phyloP scores from a whole-genome alignment of 2,329 filamentous ascomycete species.

The Fusarium ambrosium region DNA sequence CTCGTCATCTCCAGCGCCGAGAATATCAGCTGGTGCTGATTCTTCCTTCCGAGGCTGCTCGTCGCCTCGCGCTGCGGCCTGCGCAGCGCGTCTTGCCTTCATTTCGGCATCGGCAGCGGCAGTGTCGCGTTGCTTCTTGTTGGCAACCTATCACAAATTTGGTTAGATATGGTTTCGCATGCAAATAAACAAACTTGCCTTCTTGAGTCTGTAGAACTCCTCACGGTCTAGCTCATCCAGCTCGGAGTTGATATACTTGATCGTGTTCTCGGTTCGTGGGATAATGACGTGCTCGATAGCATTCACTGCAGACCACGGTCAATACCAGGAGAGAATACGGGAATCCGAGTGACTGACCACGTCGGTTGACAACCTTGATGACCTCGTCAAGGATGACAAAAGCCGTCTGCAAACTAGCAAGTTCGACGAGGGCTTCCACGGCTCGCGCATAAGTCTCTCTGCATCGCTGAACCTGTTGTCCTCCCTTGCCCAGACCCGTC shows the following conservation, averaged over 20 bases:
- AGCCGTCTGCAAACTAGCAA: slow-evolving; percentile 95
- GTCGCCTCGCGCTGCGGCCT: slow-evolving; percentile 47
- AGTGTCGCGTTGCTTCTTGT: slow-evolving; percentile 84
- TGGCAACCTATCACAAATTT: slow-evolving; percentile 69
- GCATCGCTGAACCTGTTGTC: slow-evolving; percentile 95
- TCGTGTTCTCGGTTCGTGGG: slow-evolving; percentile 98
- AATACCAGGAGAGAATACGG: background rate
- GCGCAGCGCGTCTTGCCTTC: slow-evolving; percentile 75
- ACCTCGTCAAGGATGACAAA: slow-evolving; percentile 99
- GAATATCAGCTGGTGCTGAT: slow-evolving; percentile 68
- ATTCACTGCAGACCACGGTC: slow-evolving; percentile 73
- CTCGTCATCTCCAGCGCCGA: slow-evolving; percentile 82
- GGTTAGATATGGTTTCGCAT: slow-evolving; percentile 16
- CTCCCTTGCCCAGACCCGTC: slow-evolving; percentile 95
- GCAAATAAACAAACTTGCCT: slow-evolving; percentile 58
- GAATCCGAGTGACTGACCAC: slow-evolving; percentile 68
- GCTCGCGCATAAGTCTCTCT: slow-evolving; percentile 96
- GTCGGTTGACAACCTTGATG: slow-evolving; percentile 98
- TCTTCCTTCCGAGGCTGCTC: slow-evolving; percentile 58
- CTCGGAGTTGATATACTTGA: slow-evolving; percentile 99
- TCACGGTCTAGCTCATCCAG: slow-evolving; percentile 97
- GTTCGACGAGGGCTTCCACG: slow-evolving; percentile 94
- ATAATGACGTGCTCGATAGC: slow-evolving; percentile 98
- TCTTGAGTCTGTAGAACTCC: slow-evolving; percentile 98
- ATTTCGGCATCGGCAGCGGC: slow-evolving; percentile 81